Base-by-base conservation (phyloP, 2,329 filamentous ascomycete genomes). In the Pseudocercospora pini-densiflorae region DNA sequence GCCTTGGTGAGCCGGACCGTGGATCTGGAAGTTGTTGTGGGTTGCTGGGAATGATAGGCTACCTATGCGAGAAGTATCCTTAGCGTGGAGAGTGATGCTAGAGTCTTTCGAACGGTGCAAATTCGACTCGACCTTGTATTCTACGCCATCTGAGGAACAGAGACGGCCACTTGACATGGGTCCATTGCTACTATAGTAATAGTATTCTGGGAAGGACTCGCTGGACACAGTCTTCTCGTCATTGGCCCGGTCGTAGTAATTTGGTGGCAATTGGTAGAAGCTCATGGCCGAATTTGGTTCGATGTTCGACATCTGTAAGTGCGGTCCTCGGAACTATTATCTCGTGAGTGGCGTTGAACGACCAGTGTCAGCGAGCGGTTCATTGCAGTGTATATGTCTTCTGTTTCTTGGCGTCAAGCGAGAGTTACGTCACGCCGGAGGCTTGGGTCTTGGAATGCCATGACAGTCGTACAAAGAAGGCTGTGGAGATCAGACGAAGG, bases 11-110 rank as follows among this genome's bases (percentile, higher is more conserved):
- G n/a, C 43, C 29, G 60, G 19, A 24, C 60, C 61, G 23, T 58
- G 43, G 23, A 59, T 23, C 6, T 51, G 40, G 23, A 49, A 88
- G 76, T 1, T 89, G 81, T 57, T 57, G 19, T 57, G 53, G 4
- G 53, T 57, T 14, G 53, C 53, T 16, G 53, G 23, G 31, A 57
- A 57, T 40, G 58, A 53, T 36, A 65, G 63, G 60, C 58, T 51
- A 45, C 60, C 57, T 61, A 59, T 2, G 63, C 60, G 14, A 27
- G 24, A 3, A 40, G 63, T 19, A 61, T 61, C 6, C 33, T 21
- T 43, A 24, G 59, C 36, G 53, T 62, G 51, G 7, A 68, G 19
- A 16, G 21, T 23, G 54, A 68, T 62, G 16, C 43, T 65, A 5
- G 66, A 68, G 29, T 53, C 36, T 10, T 58, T 62, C 12, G 59